These are phyloP conservation scores for Blastobotrys arbuscula DNA, from an alignment of 1,139 yeast genomes.

Conservation along the genomic window DNA sequence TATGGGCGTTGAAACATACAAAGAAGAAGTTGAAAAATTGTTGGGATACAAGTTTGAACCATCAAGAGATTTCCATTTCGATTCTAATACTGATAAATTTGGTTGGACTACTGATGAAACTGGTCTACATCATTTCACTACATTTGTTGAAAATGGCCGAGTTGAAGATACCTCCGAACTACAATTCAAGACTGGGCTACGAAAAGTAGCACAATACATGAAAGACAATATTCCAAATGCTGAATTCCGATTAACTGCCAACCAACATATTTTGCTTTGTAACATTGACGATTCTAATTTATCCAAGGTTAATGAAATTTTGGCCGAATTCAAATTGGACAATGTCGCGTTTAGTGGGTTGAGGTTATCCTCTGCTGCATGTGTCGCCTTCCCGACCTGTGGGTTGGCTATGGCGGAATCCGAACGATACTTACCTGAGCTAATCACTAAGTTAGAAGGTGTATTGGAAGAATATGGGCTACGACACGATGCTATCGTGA, in stretches of 20 bases:
- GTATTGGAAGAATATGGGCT: constrained; percentile 88
- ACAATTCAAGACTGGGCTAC: constrained; percentile 86
- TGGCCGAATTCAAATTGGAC: constrained; percentile 74
- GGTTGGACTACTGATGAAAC: constrained; percentile 93
- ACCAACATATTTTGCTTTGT: constrained; percentile 82
- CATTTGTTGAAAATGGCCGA: constrained; percentile 95
- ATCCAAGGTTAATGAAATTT: constrained; percentile 52
- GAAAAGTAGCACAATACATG: constrained; percentile 68
- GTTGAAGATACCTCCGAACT: constrained; percentile 87
- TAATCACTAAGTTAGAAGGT: constrained; percentile 73
- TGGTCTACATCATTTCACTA: constrained; percentile 84
- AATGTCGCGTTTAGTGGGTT: constrained; percentile 79
- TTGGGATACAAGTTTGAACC: constrained; percentile 72
- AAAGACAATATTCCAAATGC: constrained; percentile 47
- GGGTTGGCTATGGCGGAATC: constrained; percentile 99
- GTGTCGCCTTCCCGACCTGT: constrained; percentile 99
- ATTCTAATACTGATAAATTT: constrained; percentile 82
- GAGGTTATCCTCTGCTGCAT: constrained; percentile 87
- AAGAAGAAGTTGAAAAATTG: constrained; percentile 72
- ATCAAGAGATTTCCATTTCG: constrained; percentile 67
- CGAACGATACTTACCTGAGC: constrained; percentile 85
- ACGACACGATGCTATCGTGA: constrained; percentile 88
- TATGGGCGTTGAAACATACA: constrained; percentile 78
- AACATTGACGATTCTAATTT: constrained; percentile 67
- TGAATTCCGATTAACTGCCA: constrained; percentile 90